Conservation (phyloP, 768 basidiomycete species). For the Phylloporus sp. region DNA sequence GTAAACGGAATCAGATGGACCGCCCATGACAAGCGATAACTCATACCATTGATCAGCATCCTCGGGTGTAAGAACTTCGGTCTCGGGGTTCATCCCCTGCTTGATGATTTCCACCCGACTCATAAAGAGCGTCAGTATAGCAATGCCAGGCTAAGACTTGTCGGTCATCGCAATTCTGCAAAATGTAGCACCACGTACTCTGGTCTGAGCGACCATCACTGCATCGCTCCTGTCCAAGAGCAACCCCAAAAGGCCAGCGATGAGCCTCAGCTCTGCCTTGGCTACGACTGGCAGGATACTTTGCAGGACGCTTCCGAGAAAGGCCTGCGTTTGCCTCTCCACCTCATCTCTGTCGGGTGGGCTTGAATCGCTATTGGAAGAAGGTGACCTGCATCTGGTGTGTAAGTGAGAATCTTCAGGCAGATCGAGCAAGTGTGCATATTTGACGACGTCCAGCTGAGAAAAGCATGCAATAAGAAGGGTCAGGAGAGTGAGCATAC, state of each 20-base stretch:
- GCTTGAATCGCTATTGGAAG: conserved; percentile 11
- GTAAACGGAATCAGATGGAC: conserved; percentile 8
- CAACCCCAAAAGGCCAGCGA: conserved; percentile 82
- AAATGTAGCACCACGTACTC: conserved; percentile 46
- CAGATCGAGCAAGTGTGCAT: conserved; percentile 68
- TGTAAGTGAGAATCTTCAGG: conserved; percentile 48
- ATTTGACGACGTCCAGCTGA: conserved; percentile 85
- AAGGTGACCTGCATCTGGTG: conserved; percentile 15
- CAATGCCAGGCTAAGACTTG: conserved; percentile 72
- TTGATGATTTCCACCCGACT: conserved; percentile 92
- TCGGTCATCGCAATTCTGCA: neutral
- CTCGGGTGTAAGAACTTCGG: conserved; percentile 58
- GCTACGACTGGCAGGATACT: conserved; percentile 81
- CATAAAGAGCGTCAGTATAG: conserved; percentile 84
- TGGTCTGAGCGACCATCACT: conserved; percentile 66
- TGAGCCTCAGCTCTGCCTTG: conserved; percentile 70
- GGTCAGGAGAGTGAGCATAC: conserved; percentile 83
- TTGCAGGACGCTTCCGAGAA: conserved; percentile 80
- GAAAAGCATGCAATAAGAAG: conserved; percentile 91
- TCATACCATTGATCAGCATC: conserved; percentile 77
- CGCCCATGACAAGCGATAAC: neutral
- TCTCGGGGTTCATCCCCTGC: conserved; percentile 55
- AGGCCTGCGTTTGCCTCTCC: conserved; percentile 87
- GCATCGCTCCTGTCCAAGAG: conserved; percentile 77
- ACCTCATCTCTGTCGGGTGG: conserved; percentile 55